Evolutionary conservation across 305 asterid genomes (phyloP).

Genomic region (Caryopteris hybrid): DNA sequence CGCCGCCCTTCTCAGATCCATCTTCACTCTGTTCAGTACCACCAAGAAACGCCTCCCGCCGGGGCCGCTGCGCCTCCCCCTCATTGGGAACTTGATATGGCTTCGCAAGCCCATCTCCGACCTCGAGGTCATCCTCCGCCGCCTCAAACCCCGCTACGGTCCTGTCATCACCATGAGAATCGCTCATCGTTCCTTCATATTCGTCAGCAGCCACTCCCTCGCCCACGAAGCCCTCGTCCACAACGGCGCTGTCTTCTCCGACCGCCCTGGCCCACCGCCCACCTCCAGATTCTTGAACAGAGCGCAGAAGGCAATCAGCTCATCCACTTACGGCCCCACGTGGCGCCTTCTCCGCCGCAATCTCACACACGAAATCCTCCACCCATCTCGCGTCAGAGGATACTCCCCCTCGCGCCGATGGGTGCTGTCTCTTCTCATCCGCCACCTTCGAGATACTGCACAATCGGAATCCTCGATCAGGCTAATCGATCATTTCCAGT

Average conservation of each 20-base stretch:
- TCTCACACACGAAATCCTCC: constrained; percentile 63
- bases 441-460: constrained; percentile 21
- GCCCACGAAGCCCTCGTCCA: constrained; percentile 69
- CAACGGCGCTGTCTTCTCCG: constrained; percentile 59
- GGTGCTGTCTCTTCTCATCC: constrained; percentile 50
- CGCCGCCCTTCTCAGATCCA: constrained; percentile 22
- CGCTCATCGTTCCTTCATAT: constrained; percentile 37
- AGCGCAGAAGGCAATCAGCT: constrained; percentile 32
- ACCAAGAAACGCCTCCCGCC: constrained; percentile 37
- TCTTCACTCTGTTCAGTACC: constrained; percentile 10
- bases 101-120: constrained; percentile 38
- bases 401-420: constrained; percentile 47
- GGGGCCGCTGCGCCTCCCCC: constrained; percentile 38
- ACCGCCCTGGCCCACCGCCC: constrained; percentile 42
- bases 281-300: constrained; percentile 32
- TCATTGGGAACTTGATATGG: constrained; percentile 44
- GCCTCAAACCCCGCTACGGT: constrained; percentile 37
- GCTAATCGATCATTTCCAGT: constrained; percentile 61
- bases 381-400: constrained; percentile 51
- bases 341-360: constrained; percentile 85
- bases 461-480: constrained; percentile 18
- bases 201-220: constrained; percentile 46
- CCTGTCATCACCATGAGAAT: constrained; percentile 47
- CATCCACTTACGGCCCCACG: constrained; percentile 53
- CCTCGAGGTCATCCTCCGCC: constrained; percentile 41